Evolutionary conservation across 176 grass and related monocot genomes (phyloP), one percentile per base, ranked within the genome.

Genomic region (Thalia dealbata): DNA sequence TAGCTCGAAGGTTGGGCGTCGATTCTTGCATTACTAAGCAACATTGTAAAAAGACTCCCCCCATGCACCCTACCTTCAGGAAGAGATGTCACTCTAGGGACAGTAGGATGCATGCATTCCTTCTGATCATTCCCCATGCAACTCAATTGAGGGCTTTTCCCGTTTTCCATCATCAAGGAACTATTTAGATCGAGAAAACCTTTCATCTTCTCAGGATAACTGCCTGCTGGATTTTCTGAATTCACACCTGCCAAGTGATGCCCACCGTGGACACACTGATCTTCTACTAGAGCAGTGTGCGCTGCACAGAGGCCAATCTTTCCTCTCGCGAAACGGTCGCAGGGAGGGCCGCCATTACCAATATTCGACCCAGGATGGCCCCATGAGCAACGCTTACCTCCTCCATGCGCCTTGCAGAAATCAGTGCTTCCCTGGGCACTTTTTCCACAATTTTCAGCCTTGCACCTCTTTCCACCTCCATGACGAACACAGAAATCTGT

Each of bases 351-450:
- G 35, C 73, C 76, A 24, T 52, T 50, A 9, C 61, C 82, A 60
- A 89, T 44, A 60, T 10, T 55, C 28, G 63, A 82, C 19, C 73
- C 82, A 42, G 80, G 67, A 77, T 89, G 86, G 26, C 81, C 78
- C 85, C 85, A 88, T 25, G 67, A 9, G 63, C 85, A 88, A 8
- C 81, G 81, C 50, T 81, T 88, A 24, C 81, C 78, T 48, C 85
- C 85, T 0, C 85, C 81, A 22, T 87, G 85, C n/a, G 85, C 85
- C 75, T 88, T 88, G 75, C 85, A 88, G 26, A 83, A 84, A 59
- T 88, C 81, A 44, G 81, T 88, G 44, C 85, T 83, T 2, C 85
- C 86, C 56, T 88, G 86, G 19, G 86, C 86, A 54, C 78, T 88
- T 74, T 88, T 88, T 28, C 22, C 79, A 21, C 86, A 88, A 6